These are phyloP conservation scores for Spongospora subterranea DNA, from an alignment of 208 protist genomes.

Conservation along the genomic window DNA sequence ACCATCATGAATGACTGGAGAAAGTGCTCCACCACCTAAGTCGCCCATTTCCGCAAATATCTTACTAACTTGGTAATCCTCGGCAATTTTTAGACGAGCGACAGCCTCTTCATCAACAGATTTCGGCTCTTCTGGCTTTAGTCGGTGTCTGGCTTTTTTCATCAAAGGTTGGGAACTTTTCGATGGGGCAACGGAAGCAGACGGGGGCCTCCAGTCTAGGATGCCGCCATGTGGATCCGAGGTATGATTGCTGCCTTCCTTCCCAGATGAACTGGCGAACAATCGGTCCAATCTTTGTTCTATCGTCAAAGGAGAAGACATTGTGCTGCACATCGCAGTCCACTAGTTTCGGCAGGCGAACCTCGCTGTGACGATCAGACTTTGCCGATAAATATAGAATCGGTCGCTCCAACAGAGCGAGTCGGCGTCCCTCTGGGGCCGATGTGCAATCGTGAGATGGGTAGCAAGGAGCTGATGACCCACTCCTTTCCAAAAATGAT, in stretches of 20 bases:
- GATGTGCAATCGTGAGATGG: too few species aligned
- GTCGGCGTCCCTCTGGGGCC: too few species aligned
- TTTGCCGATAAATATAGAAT: too few species aligned
- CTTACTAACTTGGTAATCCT: background rate
- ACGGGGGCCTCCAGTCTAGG: background rate
- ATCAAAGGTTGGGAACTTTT: background rate
- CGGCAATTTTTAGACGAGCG: background rate
- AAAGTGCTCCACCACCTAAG: background rate
- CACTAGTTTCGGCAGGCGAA: background rate
- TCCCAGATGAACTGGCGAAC: background rate
- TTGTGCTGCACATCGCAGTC: conserved; percentile 52
- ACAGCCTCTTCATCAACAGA: conserved; percentile 23
- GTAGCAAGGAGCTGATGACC: too few species aligned
- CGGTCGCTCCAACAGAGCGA: too few species aligned
- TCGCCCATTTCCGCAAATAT: conserved; percentile 39
- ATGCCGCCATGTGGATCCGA: conserved; percentile 17
- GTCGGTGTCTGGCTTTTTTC: conserved; percentile 25
- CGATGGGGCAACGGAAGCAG: background rate
- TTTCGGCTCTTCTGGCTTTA: background rate
- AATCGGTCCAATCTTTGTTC: conserved; percentile 30
- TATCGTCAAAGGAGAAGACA: background rate
- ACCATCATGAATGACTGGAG: background rate
- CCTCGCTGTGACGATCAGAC: background rate
- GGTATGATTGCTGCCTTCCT: background rate
- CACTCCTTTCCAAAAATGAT: too few species aligned